A percentile compares a stretch with the other conserved stretches of the same genome.
Evolutionary conservation across 164 flowering plant species (phyloP).

Genomic region (Warburgia ugandensis): DNA sequence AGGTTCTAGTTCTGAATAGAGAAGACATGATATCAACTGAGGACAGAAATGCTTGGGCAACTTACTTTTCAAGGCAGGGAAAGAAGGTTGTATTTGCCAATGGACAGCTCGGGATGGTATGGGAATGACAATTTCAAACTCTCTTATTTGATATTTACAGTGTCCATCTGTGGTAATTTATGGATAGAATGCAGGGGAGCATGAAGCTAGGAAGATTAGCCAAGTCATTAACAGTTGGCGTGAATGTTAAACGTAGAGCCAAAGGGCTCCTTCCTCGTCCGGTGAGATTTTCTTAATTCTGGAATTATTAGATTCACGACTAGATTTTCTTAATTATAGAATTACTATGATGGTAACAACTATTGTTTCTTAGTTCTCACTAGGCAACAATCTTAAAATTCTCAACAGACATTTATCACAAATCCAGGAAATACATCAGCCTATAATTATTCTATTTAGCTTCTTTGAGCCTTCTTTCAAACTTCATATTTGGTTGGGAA

Average conservation of each 20-base stretch:
- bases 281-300: constrained; percentile 29
- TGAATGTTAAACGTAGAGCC: constrained; percentile 79
- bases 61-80: constrained; percentile 73
- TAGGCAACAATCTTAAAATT: neutral
- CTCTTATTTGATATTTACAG: neutral
- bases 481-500: neutral
- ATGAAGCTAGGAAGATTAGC: constrained; percentile 80
- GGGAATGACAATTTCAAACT: neutral
- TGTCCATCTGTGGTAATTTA: constrained; percentile 3
- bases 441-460: no score
- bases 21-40: constrained; percentile 97
- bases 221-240: constrained; percentile 62
- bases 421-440: no score
- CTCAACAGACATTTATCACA: no score
- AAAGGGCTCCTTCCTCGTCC: constrained; percentile 93
- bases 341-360: neutral
- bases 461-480: no score
- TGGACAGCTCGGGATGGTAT: constrained; percentile 95
- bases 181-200: constrained; percentile 49
- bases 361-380: neutral
- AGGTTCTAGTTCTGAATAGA: constrained; percentile 81
- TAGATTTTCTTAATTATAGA: neutral
- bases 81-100: constrained; percentile 72
- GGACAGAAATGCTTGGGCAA: constrained; percentile 92
- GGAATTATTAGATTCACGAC: neutral